phyloP scores from a whole-genome alignment of 192 early-diverging fungal species.

The Podila verticillata region DNA sequence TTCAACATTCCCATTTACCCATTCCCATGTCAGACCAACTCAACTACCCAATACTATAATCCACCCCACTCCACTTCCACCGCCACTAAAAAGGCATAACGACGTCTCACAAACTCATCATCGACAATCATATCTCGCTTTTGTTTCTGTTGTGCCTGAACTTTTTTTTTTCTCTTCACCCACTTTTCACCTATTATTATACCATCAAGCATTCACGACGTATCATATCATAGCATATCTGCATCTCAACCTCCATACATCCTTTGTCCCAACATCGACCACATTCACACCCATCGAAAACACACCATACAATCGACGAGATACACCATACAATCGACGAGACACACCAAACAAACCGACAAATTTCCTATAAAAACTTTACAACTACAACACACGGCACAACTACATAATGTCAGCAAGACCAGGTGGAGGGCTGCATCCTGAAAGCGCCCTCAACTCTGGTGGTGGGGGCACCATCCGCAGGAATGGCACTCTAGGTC shows the following conservation, averaged over 20 bases:
- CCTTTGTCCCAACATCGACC: too few species aligned
- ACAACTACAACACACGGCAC: neutral
- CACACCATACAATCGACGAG: too few species aligned
- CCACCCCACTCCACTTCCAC: too few species aligned
- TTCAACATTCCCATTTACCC: neutral
- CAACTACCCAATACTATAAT: neutral
- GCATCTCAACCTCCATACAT: too few species aligned
- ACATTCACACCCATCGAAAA: too few species aligned
- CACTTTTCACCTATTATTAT: neutral
- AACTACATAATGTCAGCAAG: constrained; percentile 23
- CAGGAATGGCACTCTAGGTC: constrained; percentile 63
- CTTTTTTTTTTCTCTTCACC: neutral
- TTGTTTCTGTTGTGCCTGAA: too few species aligned
- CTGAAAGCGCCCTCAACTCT: constrained; percentile 5
- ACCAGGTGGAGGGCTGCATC: constrained; percentile 17
- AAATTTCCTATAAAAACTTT: neutral
- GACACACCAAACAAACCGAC: neutral
- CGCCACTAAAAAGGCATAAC: neutral
- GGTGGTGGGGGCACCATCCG: constrained; percentile 27
- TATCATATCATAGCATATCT: too few species aligned
- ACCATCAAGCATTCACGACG: too few species aligned
- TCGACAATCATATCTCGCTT: too few species aligned
- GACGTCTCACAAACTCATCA: too few species aligned
- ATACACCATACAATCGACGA: too few species aligned
- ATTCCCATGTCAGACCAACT: neutral